phyloP scores from a whole-genome alignment of 2,329 filamentous ascomycete species.

The Colletotrichum sp. region DNA sequence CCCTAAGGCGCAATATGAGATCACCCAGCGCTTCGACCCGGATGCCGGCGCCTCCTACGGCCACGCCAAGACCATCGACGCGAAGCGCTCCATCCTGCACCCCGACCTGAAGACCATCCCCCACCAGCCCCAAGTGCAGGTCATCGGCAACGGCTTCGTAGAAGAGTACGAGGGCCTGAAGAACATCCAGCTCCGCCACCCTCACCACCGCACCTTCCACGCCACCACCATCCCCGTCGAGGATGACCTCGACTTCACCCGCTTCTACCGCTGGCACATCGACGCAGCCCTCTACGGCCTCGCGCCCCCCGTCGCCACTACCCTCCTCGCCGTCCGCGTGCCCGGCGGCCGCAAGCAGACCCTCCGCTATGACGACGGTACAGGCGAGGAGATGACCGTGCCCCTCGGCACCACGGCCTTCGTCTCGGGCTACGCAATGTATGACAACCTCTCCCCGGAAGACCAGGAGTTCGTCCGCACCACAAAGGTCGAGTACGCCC shows the following conservation, averaged over 20 bases:
- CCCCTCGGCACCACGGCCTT: constrained; percentile 81
- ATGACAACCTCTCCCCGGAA: constrained; percentile 65
- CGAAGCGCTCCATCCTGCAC: constrained; percentile 69
- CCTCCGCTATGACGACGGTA: constrained; percentile 76
- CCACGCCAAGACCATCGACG: constrained; percentile 76
- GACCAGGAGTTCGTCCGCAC: constrained; percentile 72
- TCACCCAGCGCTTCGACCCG: constrained; percentile 78
- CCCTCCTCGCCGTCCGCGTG: constrained; percentile 75
- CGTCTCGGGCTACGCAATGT: constrained; percentile 74
- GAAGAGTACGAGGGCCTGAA: constrained; percentile 72
- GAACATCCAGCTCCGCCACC: constrained; percentile 72
- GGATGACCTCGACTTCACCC: constrained; percentile 54
- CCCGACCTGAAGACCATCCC: constrained; percentile 83
- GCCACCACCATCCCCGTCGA: constrained; percentile 61
- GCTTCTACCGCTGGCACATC: constrained; percentile 82
- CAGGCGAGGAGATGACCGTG: constrained; percentile 68
- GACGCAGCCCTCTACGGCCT: constrained; percentile 79
- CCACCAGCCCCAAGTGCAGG: constrained; percentile 76
- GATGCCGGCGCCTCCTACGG: constrained; percentile 68
- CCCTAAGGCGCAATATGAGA: constrained; percentile 74
- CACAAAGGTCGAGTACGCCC: constrained; percentile 75
- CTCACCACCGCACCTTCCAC: constrained; percentile 81
- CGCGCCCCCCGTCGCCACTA: constrained; percentile 76
- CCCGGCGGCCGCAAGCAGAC: constrained; percentile 70
- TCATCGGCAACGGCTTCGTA: constrained; percentile 78